These are phyloP conservation scores for Komagataella pastoris DNA, from an alignment of 805 yeast genomes.

Conservation along the genomic window DNA sequence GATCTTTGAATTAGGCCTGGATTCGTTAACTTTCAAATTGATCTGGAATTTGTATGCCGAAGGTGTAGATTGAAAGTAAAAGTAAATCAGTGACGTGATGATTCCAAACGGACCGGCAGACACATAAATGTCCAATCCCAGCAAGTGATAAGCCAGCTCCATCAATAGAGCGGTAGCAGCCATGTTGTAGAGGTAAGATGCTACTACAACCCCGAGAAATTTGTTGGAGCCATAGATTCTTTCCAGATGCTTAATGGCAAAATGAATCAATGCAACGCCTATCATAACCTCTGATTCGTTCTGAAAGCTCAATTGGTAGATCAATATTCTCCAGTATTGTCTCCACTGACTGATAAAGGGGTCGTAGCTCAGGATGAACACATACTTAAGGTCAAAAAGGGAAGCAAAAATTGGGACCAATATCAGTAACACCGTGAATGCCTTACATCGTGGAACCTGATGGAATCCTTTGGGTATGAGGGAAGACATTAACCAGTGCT, in stretches of 20 bases:
- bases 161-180: conserved; percentile 22
- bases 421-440: conserved; percentile 21
- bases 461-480: conserved; percentile 17
- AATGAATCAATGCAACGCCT: conserved; percentile 28
- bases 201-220: conserved; percentile 29
- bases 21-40: conserved; percentile 18
- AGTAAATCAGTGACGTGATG: conserved; percentile 22
- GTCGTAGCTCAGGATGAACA: conserved; percentile 27
- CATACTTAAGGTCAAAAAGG: conserved; percentile 28
- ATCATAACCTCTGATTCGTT: conserved; percentile 47
- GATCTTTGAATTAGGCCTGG: conserved; percentile 12
- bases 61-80: conserved; percentile 26
- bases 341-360: conserved; percentile 42
- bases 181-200: conserved; percentile 35
- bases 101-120: conserved; percentile 30
- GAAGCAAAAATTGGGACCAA: conserved; percentile 26
- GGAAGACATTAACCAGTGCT: conserved; percentile 10
- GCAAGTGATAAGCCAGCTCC: conserved; percentile 11
- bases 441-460: conserved; percentile 24
- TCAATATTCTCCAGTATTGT: conserved; percentile 43
- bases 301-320: conserved; percentile 37
- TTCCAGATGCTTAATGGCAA: conserved; percentile 42
- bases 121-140: conserved; percentile 27
- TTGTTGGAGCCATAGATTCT: conserved; percentile 43
- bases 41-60: conserved; percentile 24